These are phyloP conservation scores for Boletus rufocinnamomeus DNA, from an alignment of 768 basidiomycete species.

Conservation along the genomic window DNA sequence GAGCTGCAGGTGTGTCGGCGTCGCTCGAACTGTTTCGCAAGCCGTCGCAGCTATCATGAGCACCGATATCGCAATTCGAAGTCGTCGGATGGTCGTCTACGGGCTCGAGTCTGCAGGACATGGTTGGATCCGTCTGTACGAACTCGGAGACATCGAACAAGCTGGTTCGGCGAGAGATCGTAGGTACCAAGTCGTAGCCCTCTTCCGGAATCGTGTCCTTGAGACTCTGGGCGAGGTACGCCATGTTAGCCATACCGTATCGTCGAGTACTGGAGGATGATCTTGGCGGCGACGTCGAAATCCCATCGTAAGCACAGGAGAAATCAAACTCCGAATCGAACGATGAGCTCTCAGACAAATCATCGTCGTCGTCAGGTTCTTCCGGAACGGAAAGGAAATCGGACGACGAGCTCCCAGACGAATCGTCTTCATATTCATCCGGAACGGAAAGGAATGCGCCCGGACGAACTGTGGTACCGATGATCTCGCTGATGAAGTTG, in stretches of 20 bases:
- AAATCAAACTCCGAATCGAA: neutral
- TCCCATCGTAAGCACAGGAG: neutral
- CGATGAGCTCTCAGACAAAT: neutral
- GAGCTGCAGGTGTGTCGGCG: neutral
- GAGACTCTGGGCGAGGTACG: neutral
- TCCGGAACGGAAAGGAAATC: conserved; percentile 2
- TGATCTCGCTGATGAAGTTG: conserved; percentile 16
- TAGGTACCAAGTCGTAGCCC: neutral
- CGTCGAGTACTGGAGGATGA: conserved; percentile 3
- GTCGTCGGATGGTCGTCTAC: neutral
- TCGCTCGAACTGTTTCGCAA: neutral
- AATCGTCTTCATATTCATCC: neutral
- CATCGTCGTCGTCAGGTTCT: neutral
- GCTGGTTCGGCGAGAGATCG: neutral
- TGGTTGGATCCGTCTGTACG: neutral
- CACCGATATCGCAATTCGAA: neutral
- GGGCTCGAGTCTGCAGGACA: neutral
- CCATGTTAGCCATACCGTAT: conserved; percentile 16
- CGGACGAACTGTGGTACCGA: conserved; percentile 2
- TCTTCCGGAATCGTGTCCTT: neutral
- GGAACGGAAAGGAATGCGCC: conserved; percentile 17
- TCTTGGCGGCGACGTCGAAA: neutral
- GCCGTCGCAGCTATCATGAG: neutral
- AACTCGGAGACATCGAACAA: neutral
- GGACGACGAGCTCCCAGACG: neutral